Evolutionary conservation across 2,329 filamentous ascomycete genomes (phyloP).

Genomic region (Mycosphaerella sp.): DNA sequence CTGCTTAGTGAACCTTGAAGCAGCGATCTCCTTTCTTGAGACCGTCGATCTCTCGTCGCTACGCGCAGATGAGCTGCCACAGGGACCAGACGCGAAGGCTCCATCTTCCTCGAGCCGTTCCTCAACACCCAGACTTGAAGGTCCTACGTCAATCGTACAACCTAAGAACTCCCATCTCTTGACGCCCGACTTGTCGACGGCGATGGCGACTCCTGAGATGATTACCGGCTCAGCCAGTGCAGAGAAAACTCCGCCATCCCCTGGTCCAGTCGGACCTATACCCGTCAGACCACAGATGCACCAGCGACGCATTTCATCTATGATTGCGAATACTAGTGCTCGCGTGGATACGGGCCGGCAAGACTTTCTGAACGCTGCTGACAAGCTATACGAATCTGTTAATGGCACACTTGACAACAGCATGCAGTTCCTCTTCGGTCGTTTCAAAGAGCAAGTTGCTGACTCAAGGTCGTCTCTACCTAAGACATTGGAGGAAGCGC

Average conservation of each 20-base stretch:
- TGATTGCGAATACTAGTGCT: conserved; percentile 77
- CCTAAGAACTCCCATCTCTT: conserved; percentile 25
- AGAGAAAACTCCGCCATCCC: conserved; percentile 19
- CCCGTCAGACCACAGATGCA: conserved; percentile 46
- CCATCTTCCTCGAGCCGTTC: conserved; percentile 38
- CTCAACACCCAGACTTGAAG: conserved; percentile 42
- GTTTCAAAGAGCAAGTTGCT: conserved; percentile 63
- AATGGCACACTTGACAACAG: conserved; percentile 84
- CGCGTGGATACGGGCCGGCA: conserved; percentile 71
- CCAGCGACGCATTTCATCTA: conserved; percentile 72
- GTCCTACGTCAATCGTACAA: conserved; percentile 31
- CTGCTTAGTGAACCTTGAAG: conserved; percentile 92
- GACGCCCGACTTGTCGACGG: conserved; percentile 32
- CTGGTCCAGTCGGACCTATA: conserved; percentile 28
- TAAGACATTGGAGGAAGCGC: conserved; percentile 86
- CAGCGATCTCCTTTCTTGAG: conserved; percentile 87
- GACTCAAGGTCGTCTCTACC: conserved; percentile 55
- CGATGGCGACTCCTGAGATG: conserved; percentile 21
- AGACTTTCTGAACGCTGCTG: conserved; percentile 69
- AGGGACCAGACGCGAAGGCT: conserved; percentile 55
- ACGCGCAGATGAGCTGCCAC: conserved; percentile 66
- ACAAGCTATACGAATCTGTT: conserved; percentile 87
- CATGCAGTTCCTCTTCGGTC: conserved; percentile 87
- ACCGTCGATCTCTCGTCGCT: conserved; percentile 90
- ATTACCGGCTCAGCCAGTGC: conserved; percentile 18